Evolutionary conservation across 768 basidiomycete genomes (phyloP).

Genomic region (Termitomyces sp.): DNA sequence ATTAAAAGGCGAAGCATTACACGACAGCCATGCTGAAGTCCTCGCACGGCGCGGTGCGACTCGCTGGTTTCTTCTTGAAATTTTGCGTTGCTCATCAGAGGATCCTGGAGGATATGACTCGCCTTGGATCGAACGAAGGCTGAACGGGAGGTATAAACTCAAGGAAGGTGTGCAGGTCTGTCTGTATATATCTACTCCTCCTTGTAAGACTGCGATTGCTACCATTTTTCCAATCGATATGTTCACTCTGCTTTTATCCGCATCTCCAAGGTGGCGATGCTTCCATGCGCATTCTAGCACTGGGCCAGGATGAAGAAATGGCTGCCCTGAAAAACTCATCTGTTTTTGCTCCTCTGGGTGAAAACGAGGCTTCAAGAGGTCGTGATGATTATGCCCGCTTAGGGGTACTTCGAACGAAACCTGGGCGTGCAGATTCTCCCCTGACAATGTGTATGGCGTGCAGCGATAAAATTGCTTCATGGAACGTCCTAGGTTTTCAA

Average conservation of each 20-base stretch:
- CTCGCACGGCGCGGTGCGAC: conserved; percentile 77
- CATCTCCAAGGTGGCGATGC: conserved; percentile 73
- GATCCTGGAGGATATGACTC: conserved; percentile 28
- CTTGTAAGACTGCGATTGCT: conserved; percentile 33
- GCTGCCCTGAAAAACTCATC: conserved; percentile 59
- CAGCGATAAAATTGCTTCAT: conserved; percentile 89
- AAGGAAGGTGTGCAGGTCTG: conserved; percentile 41
- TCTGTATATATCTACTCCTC: conserved; percentile 66
- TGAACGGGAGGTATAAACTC: conserved; percentile 39
- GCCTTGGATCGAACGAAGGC: conserved; percentile 37
- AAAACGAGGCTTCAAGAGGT: conserved; percentile 54
- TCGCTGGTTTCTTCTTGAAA: conserved; percentile 78
- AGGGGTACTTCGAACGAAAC: conserved; percentile 87
- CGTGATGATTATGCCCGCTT: conserved; percentile 71
- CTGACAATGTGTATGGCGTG: conserved; percentile 86
- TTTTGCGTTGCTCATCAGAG: conserved; percentile 26
- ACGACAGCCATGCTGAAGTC: conserved; percentile 91
- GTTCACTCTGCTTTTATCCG: conserved; percentile 1
- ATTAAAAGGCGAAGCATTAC: conserved; percentile 66
- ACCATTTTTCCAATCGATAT: not conserved
- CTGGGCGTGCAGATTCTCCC: conserved; percentile 85
- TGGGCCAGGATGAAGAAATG: conserved; percentile 67
- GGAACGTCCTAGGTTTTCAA: conserved; percentile 82
- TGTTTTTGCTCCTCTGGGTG: conserved; percentile 24
- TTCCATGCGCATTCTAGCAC: conserved; percentile 73